phyloP scores from a whole-genome alignment of 345 rosid species.

The Brassica incana region DNA sequence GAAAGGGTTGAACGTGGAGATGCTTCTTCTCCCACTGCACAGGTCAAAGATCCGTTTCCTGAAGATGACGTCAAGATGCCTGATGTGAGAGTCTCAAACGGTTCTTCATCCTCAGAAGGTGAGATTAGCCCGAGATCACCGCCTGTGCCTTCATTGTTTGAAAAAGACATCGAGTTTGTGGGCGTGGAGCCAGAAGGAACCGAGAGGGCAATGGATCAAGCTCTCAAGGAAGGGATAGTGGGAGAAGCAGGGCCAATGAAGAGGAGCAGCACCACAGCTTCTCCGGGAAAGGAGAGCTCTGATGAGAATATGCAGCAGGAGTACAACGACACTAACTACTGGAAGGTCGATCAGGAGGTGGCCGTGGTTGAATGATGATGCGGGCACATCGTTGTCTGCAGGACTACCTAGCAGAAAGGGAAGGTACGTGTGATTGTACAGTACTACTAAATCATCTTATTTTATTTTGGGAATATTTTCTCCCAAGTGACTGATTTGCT shows the following conservation, averaged over 20 bases:
- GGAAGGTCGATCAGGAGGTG: slow-evolving; percentile 92
- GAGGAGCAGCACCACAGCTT: slow-evolving; percentile 53
- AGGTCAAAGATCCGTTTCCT: slow-evolving; percentile 40
- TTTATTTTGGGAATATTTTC: background rate
- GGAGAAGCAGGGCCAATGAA: slow-evolving; percentile 92
- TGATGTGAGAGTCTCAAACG: slow-evolving; percentile 46
- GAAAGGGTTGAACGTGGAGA: slow-evolving; percentile 82
- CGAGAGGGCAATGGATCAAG: slow-evolving; percentile 96
- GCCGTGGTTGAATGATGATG: slow-evolving; percentile 58
- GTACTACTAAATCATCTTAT: slow-evolving; percentile 25
- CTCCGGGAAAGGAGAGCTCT: slow-evolving; percentile 55
- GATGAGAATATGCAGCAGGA: slow-evolving; percentile 72
- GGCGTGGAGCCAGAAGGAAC: slow-evolving; percentile 91
- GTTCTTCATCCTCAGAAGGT: slow-evolving; percentile 39
- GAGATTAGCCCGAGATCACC: slow-evolving; percentile 46
- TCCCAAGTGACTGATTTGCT: slow-evolving; percentile 23
- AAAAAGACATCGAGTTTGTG: slow-evolving; percentile 91
- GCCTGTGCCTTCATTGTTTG: slow-evolving; percentile 68
- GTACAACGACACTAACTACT: slow-evolving; percentile 89
- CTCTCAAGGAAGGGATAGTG: slow-evolving; percentile 91
- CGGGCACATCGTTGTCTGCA: slow-evolving; percentile 16
- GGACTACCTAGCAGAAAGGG: background rate
- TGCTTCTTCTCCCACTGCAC: slow-evolving; percentile 50
- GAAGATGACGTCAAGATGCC: slow-evolving; percentile 40
- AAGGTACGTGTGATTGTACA: slow-evolving; percentile 38